Evolutionary conservation across 2,329 filamentous ascomycete genomes (phyloP).

Genomic region (Trichoderma citrinoviride): DNA sequence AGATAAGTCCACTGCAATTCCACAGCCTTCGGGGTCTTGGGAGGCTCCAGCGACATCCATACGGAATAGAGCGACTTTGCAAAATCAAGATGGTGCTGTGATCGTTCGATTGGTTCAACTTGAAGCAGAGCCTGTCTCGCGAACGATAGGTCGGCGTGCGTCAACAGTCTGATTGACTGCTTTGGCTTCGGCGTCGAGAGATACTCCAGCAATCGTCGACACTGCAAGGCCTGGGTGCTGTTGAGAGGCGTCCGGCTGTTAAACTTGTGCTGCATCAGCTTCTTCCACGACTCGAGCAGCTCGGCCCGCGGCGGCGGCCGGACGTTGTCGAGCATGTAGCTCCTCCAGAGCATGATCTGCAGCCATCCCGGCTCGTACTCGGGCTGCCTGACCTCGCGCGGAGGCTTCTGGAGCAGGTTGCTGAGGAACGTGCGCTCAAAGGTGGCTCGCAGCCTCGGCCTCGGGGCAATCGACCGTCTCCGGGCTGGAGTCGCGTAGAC

Average conservation of each 20-base stretch:
- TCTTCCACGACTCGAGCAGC: constrained; percentile 61
- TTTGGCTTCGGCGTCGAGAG: constrained; percentile 39
- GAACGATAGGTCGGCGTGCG: constrained; percentile 42
- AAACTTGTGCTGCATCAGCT: constrained; percentile 60
- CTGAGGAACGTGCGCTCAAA: constrained; percentile 53
- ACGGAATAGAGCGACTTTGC: constrained; percentile 43
- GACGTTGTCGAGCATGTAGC: constrained; percentile 59
- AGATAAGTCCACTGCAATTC: constrained; percentile 34
- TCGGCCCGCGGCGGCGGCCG: constrained; percentile 63
- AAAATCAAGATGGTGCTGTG: constrained; percentile 47
- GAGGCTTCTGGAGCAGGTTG: constrained; percentile 58
- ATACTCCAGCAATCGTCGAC: constrained; percentile 58
- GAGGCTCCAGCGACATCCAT: constrained; percentile 26
- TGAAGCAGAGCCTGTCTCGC: constrained; percentile 46
- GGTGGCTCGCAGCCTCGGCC: constrained; percentile 26
- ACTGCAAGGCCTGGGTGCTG: constrained; percentile 61
- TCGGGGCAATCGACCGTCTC: constrained; percentile 28
- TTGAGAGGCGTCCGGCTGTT: constrained; percentile 53
- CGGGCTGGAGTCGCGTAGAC: constrained; percentile 32
- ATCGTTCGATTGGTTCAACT: constrained; percentile 43
- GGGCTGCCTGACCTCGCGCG: constrained; percentile 58
- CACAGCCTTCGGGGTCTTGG: constrained; percentile 24
- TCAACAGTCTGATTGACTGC: constrained; percentile 34
- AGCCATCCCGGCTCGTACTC: constrained; percentile 69
- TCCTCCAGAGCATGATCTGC: constrained; percentile 65